phyloP scores from a whole-genome alignment of 129 eudicot species.

The Flaveria linearis region DNA sequence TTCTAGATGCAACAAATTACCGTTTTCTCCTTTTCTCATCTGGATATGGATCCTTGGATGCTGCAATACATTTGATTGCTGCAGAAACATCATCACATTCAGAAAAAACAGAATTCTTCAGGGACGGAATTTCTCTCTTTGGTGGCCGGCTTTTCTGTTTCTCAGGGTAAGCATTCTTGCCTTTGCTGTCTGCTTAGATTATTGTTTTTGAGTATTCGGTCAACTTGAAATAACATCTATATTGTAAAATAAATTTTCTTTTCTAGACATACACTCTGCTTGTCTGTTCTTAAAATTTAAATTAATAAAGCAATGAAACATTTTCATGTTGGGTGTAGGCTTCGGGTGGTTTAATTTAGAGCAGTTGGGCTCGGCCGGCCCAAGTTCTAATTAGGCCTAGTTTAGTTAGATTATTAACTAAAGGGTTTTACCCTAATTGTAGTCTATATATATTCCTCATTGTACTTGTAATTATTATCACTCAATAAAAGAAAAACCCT shows the following conservation, averaged over 20 bases:
- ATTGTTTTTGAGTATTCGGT: not conserved
- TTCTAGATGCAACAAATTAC: constrained; percentile 41
- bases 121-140: constrained; percentile 50
- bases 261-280: not conserved
- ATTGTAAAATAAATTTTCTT: not conserved
- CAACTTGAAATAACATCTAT: not conserved
- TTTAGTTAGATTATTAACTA: no score
- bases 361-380: no score
- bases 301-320: not conserved
- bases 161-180: constrained; percentile 65
- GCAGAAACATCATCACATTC: constrained; percentile 45
- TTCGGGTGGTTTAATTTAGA: no score
- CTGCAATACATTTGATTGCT: constrained; percentile 49
- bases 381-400: no score
- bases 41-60: constrained; percentile 78
- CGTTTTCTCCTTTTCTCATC: constrained; percentile 75
- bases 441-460: no score
- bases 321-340: no score
- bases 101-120: constrained; percentile 35
- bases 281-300: not conserved
- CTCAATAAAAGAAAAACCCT: no score
- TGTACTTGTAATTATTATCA: no score
- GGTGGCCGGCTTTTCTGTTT: constrained; percentile 67
- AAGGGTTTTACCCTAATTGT: no score
- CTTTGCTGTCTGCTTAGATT: not conserved